Base-by-base conservation (phyloP, 371 early-diverging fungal species). In the Batkoa obscura region DNA sequence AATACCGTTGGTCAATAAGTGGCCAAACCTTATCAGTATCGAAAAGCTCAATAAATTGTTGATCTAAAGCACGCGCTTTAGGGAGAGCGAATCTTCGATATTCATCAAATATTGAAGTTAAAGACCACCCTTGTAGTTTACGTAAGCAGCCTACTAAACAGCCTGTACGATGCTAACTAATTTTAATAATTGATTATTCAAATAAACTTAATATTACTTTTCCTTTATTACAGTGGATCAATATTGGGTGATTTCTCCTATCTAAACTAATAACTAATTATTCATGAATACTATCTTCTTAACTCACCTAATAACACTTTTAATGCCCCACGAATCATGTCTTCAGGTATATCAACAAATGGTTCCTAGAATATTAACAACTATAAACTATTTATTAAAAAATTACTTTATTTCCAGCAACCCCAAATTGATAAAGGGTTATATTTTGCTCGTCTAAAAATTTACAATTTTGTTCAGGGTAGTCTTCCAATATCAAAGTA, bases 201-300 rank as follows among this genome's bases (percentile, higher is more conserved):
- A 15, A 36, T 41, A 34, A 46, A 12, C 2, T 30, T 15, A 30
- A 37, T 36, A n/a, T 53, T 71, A 83, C 84, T 71, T 94, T 94
- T 58, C 96, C 96, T 69, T 94, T 94, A 67, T 95, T 95, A 66
- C 96, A 95, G 62, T 95, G 96, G 33, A 95, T 86, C 23, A 94
- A 64, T 43, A 93, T 86, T 0, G 94, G 95, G 59, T 93, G 93
- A 60, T 92, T 92, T 35, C 91, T 71, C 42, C 72, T 72, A 61
- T 87, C 86, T 72, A 61, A 42, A 45, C 3, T 32, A 39, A 15
- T 3, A 17, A 38, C 3, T 12, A 31, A 30, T 34, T 42, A 13
- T 42, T 47, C 3, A 23, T 13, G n/a, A 12, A 17, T 34, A 33
- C 12, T 36, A 41, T 42, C 23, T 15, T 35, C 9, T 34, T 10